phyloP scores from a whole-genome alignment of 2,329 filamentous ascomycete genomes.

The Penicillium sp. region DNA sequence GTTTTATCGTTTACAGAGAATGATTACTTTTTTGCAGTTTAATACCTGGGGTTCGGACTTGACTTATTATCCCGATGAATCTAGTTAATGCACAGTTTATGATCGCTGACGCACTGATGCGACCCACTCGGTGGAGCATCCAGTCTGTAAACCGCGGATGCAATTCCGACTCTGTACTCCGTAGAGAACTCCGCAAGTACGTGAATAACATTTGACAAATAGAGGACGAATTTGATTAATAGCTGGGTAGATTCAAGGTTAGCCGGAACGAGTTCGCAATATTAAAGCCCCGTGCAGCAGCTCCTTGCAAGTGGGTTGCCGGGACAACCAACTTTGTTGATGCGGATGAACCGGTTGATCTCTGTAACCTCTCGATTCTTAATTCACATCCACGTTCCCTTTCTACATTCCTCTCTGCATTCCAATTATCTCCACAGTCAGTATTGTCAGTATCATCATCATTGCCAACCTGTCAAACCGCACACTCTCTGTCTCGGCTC shows the following conservation, averaged over 20 bases:
- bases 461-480: constrained; percentile 3
- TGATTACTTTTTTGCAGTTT: neutral
- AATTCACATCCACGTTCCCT: constrained; percentile 1
- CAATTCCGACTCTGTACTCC: neutral
- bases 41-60: neutral
- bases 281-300: constrained; percentile 7
- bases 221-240: too few species aligned
- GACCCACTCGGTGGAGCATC: neutral
- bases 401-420: constrained; percentile 15
- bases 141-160: neutral
- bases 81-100: neutral
- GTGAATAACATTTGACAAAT: neutral
- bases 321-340: constrained; percentile 22
- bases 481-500: constrained; percentile 4
- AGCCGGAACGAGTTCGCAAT: neutral
- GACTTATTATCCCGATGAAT: neutral
- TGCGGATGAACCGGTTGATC: constrained; percentile 13
- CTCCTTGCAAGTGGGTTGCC: constrained; percentile 17
- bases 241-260: neutral
- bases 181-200: neutral
- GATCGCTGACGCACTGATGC: neutral
- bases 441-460: constrained; percentile 3
- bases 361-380: constrained; percentile 6
- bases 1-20: neutral
- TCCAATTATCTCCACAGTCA: neutral